Evolutionary conservation across 306 rosid genomes (phyloP), one percentile per base, ranked within the genome.

Genomic region (Carpinus viminea): DNA sequence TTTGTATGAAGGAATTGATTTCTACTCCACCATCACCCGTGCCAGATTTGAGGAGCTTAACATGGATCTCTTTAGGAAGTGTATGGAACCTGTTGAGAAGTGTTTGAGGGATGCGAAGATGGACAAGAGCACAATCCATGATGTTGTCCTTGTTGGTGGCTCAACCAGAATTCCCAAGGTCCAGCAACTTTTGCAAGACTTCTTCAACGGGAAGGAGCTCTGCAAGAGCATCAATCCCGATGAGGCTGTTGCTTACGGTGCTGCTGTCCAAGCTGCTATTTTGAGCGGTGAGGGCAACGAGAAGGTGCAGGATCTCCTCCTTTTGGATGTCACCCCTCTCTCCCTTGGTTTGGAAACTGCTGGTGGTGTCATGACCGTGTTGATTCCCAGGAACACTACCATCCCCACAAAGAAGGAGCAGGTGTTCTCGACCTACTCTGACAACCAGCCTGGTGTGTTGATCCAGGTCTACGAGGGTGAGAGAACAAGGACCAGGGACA

Each of bases 381-480:
- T 90, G 74, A 90, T 90, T 74, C 90, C 94, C 18, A 90, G 94
- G 70, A 90, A 90, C 82, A 90, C 94, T 2, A 90, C 94, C 66
- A 90, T 90, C 56, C 94, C 94, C 53, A 90, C 94, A 17, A 90
- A 90, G 88, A 90, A 91, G 76, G 96, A 91, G 54, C 96, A 91
- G 31, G 93, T 91, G 34, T 91, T 91, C 89, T 91, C 95, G 5
- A 91, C 95, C 4, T 91, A 91, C 72, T 91, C 95, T 0, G 92
- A 91, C 82, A 91, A 91, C 82, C 96, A 91, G 75, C 96, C 96
- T 2, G 96, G 96, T 74, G 96, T 91, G 83, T 75, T 89, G 85
- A 91, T 91, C 80, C 91, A 91, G 80, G 96, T 91, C 0, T 91
- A 89, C 8, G 96, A 91, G 82, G 96, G 96, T 41, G 96, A 91